Evolutionary conservation across 495 filamentous ascomycete species (phyloP), one percentile per base, ranked within the genome.

Genomic region (Penicillium antarcticum): DNA sequence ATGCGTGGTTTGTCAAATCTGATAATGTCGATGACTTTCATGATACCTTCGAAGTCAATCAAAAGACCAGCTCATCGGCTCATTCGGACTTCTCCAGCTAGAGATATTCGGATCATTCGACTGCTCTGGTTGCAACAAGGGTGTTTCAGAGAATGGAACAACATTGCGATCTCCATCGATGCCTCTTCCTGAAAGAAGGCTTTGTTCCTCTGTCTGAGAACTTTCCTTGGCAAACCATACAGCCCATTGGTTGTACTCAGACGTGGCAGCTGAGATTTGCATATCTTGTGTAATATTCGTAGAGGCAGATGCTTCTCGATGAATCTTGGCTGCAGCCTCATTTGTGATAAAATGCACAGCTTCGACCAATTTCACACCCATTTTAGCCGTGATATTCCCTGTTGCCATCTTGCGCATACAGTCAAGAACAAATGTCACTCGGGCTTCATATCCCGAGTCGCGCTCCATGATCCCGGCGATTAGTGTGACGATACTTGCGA

Each of bases 401-500:
- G 42, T 47, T 1, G 64, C 55, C 58, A 67, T 67, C 16, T 26
- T 47, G 19, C 51, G 48, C 3, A 67, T 57, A 42, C 55, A 54
- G 18, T 55, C 48, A 12, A 67, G 17, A 0, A 56, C 64, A 16
- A 62, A 60, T 12, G 32, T 35, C 3, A 65, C 59, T 29, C 56
- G 43, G 11, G 42, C 26, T 5, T 58, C 34, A 29, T 65, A 65
- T 24, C 42, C 54, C 0, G 61, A 52, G 31, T 62, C 61, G 4
- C 61, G 55, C 7, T 62, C 54, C 17, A 60, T 17, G 3, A 67
- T 65, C 0, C 64, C 61, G n/a, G 55, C 48, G 16, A 65, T 32
- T 8, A 65, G 36, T 2, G 58, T 59, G n/a, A 67, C 50, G 34
- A 67, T 67, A 0, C 59, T 67, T 24, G 64, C 58, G n/a, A 59